Base-by-base conservation (phyloP, 768 basidiomycete genomes). In the Pisolithus microcarpus region DNA sequence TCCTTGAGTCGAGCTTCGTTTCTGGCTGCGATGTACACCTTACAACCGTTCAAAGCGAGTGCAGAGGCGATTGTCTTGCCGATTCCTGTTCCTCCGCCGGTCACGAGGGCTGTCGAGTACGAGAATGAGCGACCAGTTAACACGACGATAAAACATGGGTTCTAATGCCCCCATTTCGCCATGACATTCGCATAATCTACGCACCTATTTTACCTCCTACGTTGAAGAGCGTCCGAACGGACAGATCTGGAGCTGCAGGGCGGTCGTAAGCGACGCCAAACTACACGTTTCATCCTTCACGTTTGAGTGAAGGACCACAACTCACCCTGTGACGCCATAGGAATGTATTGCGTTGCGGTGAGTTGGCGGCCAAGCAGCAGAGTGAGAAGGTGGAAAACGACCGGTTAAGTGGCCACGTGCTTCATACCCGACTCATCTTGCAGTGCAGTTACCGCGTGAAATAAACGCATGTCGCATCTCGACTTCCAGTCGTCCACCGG, bases 21-120 rank as follows among this genome's bases (percentile, higher is more conserved):
- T 50, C 91, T 75, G 10, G 88, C 84, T 13, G 91, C 90, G 57
- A 94, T 91, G 70, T 93, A 92, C 38, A 95, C 91, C 58, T 81
- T 85, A 31, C 85, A 88, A 11, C 91, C 91, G 59, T 93, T 92
- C 68, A 84, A 80, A 1, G 85, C 87, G 58, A 90, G 84, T 1
- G 87, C 84, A 0, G 80, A 71, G 21, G 91, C 89, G 58, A 93
- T 91, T 79, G 89, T 85, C 60, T 79, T 82, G 7, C 91, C 91
- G 42, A 94, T 79, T 1, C 91, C 91, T 38, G 85, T 84, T 44
- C 86, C 81, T 19, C 91, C 91, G 2, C 91, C 91, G 1, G 88
- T 91, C 18, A 91, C 79, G 43, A 91, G 79, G 46, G 85, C 87
- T 85, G 42, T 21, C 8, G n/a, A 58, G 11, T 34, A 23, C 18